Percentiles rank a stretch among this genome's conserved stretches.
These are phyloP conservation scores for Fusarium luffae DNA, from an alignment of 2,329 filamentous ascomycete genomes.

Conservation along the genomic window DNA sequence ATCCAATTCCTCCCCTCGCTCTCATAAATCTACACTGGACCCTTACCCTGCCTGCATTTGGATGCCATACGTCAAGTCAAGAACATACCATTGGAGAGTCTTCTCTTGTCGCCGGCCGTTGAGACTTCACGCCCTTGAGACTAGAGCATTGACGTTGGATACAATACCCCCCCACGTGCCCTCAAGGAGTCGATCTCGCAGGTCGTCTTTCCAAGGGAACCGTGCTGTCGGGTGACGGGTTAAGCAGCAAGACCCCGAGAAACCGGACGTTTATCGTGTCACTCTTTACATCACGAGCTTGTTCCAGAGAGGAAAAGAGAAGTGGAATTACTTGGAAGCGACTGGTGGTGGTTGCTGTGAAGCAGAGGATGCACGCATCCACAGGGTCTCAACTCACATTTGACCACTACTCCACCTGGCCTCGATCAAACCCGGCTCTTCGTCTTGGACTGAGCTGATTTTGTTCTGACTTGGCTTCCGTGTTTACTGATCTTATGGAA, in stretches of 20 bases:
- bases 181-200: constrained; percentile 37
- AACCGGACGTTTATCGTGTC: constrained; percentile 37
- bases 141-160: constrained; percentile 21
- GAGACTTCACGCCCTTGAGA: constrained; percentile 23
- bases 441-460: constrained; percentile 28
- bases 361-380: constrained; percentile 7
- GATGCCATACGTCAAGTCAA: constrained; percentile 19
- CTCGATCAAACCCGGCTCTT: constrained; percentile 8
- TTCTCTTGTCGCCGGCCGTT: constrained; percentile 9
- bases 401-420: constrained; percentile 24
- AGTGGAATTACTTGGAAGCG: constrained; percentile 11
- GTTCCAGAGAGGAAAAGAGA: constrained; percentile 17
- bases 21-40: constrained; percentile 28
- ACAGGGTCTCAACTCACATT: constrained; percentile 33
- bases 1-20: constrained; percentile 14
- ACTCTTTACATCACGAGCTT: constrained; percentile 38
- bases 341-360: constrained; percentile 22
- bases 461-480: constrained; percentile 30
- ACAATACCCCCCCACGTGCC: constrained; percentile 42
- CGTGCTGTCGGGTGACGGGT: constrained; percentile 39
- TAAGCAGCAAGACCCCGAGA: constrained; percentile 33
- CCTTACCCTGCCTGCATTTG: constrained; percentile 16
- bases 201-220: constrained; percentile 18
- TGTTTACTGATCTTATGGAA: constrained; percentile 31
- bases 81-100: neutral